Conservation (phyloP, 768 basidiomycete genomes). For the Rhodocollybia butyracea region DNA sequence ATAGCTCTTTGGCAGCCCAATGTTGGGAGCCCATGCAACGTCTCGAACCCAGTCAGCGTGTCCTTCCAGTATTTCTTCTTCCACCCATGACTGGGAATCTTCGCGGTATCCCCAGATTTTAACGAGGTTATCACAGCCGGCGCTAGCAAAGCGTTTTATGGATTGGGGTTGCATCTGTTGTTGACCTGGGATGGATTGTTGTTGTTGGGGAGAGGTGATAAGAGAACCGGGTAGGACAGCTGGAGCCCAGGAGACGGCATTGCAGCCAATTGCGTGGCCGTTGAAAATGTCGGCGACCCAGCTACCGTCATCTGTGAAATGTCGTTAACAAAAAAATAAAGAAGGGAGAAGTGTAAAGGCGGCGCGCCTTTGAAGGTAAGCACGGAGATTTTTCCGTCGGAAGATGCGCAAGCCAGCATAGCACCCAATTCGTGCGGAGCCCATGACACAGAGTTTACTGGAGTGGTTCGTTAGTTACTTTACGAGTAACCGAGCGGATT, state of each 20-base stretch:
- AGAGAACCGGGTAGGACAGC: constrained; percentile 84
- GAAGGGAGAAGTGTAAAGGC: background rate
- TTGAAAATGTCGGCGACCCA: constrained; percentile 95
- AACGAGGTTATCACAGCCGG: constrained; percentile 94
- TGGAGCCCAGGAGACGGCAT: constrained; percentile 97
- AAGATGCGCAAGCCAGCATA: constrained; percentile 94
- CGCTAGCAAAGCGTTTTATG: constrained; percentile 91
- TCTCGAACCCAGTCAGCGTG: constrained; percentile 98
- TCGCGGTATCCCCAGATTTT: constrained; percentile 92
- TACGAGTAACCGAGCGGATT: background rate
- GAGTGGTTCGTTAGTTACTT: background rate
- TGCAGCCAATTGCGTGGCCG: constrained; percentile 94
- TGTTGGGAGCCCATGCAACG: constrained; percentile 98
- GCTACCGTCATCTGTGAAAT: constrained; percentile 81
- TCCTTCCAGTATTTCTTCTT: constrained; percentile 87
- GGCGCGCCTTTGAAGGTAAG: constrained; percentile 92
- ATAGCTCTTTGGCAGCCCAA: constrained; percentile 90
- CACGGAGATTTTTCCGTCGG: constrained; percentile 95
- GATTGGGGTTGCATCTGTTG: constrained; percentile 42
- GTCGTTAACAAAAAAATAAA: background rate
- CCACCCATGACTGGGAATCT: constrained; percentile 83
- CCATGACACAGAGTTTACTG: constrained; percentile 98
- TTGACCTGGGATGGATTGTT: constrained; percentile 26
- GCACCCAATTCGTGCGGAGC: constrained; percentile 98
- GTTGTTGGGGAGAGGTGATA: constrained; percentile 66